phyloP scores from a whole-genome alignment of 1,284 basidiomycete genomes.

The Puccinia polysora region DNA sequence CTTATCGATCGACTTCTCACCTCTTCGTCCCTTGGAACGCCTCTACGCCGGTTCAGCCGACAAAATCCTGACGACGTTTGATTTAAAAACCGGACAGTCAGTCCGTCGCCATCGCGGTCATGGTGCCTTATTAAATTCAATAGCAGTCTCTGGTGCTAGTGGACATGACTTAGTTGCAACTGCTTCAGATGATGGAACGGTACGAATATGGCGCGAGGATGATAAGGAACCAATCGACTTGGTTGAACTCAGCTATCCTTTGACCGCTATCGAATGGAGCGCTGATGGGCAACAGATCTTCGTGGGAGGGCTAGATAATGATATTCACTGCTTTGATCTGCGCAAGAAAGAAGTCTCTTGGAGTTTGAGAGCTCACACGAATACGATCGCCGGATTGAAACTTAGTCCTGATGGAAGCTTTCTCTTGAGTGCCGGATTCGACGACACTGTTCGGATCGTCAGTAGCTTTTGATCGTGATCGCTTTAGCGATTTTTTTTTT shows the following conservation, averaged over 20 bases:
- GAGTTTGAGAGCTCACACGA: constrained; percentile 31
- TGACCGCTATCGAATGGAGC: constrained; percentile 52
- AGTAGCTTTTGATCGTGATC: constrained; percentile 3
- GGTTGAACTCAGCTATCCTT: constrained; percentile 51
- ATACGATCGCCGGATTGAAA: constrained; percentile 46
- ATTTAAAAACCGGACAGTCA: constrained; percentile 48
- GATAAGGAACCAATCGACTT: constrained; percentile 49
- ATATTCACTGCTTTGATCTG: constrained; percentile 48
- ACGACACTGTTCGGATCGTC: constrained; percentile 50
- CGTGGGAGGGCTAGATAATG: constrained; percentile 53
- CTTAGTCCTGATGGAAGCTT: constrained; percentile 52
- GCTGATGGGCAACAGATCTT: constrained; percentile 52
- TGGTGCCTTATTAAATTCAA: constrained; percentile 50
- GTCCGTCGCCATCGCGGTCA: constrained; percentile 50
- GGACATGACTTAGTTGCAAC: constrained; percentile 48
- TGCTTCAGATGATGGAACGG: constrained; percentile 51
- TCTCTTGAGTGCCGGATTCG: constrained; percentile 49
- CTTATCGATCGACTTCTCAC: constrained; percentile 43
- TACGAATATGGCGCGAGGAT: constrained; percentile 51
- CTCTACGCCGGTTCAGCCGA: constrained; percentile 50
- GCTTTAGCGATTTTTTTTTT: not conserved
- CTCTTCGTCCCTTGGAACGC: constrained; percentile 47
- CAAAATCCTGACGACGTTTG: constrained; percentile 51
- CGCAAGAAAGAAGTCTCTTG: constrained; percentile 37
- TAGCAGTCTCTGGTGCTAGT: constrained; percentile 47